Conservation (phyloP, 768 basidiomycete genomes). For the Gloeophyllum trabeum region DNA sequence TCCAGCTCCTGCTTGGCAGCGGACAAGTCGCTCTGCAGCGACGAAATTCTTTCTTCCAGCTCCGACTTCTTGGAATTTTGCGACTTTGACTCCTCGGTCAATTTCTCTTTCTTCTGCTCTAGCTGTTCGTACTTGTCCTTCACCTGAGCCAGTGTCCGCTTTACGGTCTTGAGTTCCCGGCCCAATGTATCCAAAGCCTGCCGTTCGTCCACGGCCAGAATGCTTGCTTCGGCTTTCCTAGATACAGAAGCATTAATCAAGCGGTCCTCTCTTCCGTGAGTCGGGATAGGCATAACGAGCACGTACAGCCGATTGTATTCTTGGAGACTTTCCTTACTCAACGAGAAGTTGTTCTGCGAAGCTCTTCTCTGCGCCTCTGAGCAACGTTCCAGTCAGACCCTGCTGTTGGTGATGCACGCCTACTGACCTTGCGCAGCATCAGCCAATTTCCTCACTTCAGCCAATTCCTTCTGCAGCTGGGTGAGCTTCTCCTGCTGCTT, state of each 20-base stretch:
- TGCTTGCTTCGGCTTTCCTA: slow-evolving; percentile 35
- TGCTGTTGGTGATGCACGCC: neutral
- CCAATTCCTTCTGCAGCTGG: slow-evolving; percentile 53
- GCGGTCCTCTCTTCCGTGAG: slow-evolving; percentile 1
- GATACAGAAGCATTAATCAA: slow-evolving; percentile 8
- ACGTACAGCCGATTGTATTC: slow-evolving; percentile 79
- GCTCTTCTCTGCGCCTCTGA: slow-evolving; percentile 66
- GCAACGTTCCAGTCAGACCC: slow-evolving; percentile 6
- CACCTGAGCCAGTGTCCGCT: slow-evolving; percentile 51
- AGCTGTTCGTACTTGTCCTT: slow-evolving; percentile 61
- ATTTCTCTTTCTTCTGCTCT: slow-evolving; percentile 41
- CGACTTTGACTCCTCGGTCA: slow-evolving; percentile 45
- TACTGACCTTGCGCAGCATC: slow-evolving; percentile 67
- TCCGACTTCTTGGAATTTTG: slow-evolving; percentile 49
- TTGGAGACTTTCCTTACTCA: slow-evolving; percentile 75
- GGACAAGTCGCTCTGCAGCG: slow-evolving; percentile 49
- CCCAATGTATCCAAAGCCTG: slow-evolving; percentile 72
- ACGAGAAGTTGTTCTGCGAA: slow-evolving; percentile 62
- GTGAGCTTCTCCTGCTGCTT: slow-evolving; percentile 41
- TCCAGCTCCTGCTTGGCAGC: slow-evolving; percentile 69
- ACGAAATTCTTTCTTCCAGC: slow-evolving; percentile 51
- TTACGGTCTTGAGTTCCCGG: slow-evolving; percentile 72
- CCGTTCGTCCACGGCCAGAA: slow-evolving; percentile 78
- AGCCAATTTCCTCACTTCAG: slow-evolving; percentile 53
- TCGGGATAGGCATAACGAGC: neutral